Conservation (phyloP, 192 early-diverging fungal species). For the Coemansia pectinata region DNA sequence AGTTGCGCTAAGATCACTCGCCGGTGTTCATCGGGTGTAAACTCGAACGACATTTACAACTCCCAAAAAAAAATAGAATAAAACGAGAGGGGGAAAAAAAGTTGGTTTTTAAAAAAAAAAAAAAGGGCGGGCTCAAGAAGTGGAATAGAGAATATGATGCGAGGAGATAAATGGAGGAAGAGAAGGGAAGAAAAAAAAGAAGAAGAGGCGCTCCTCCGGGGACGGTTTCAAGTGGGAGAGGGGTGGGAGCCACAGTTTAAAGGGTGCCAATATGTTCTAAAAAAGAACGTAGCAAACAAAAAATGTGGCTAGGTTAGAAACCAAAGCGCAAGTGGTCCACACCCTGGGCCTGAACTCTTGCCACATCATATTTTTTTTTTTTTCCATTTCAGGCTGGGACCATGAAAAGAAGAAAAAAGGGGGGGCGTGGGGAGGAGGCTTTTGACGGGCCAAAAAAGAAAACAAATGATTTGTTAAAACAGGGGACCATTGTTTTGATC, state of each 20-base stretch:
- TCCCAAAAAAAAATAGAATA: background rate
- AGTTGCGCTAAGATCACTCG: constrained; percentile 27
- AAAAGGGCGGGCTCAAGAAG: background rate
- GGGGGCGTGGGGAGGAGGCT: constrained; percentile 8
- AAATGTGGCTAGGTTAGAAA: background rate
- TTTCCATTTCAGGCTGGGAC: background rate
- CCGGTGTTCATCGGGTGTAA: constrained; percentile 23
- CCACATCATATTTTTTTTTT: background rate
- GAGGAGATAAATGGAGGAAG: background rate
- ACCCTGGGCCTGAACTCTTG: background rate
- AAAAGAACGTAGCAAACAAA: constrained; percentile 7
- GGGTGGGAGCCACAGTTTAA: background rate
- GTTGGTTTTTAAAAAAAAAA: background rate
- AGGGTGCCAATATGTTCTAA: background rate
- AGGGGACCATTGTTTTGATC: background rate
- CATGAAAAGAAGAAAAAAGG: background rate
- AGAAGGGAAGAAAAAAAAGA: background rate
- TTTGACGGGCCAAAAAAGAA: background rate
- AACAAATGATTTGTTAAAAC: background rate
- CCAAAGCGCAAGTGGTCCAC: background rate
- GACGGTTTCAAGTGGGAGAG: background rate
- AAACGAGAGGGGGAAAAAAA: background rate
- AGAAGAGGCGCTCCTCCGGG: background rate
- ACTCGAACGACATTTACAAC: constrained; percentile 37
- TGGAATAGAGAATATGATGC: background rate